Percentiles rank a stretch among this genome's conserved stretches.
Evolutionary conservation across 2,329 filamentous ascomycete species (phyloP).

Genomic region (Aspergillus carbonarius): DNA sequence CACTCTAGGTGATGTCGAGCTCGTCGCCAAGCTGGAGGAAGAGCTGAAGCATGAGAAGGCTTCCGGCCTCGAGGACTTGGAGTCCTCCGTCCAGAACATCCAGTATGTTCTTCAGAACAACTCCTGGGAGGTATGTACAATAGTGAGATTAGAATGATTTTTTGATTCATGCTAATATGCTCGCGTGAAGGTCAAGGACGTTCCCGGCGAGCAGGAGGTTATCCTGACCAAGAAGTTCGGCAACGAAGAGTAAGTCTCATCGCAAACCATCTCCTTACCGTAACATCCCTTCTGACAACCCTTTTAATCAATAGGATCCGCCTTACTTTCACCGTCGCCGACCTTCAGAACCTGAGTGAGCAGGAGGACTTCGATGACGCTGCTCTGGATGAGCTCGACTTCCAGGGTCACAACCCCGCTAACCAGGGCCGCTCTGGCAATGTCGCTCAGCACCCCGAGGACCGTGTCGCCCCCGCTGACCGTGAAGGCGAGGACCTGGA

Average conservation of each 20-base stretch:
- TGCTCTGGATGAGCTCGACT: slow-evolving; percentile 59
- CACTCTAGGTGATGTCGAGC: slow-evolving; percentile 66
- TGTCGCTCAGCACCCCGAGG: slow-evolving; percentile 53
- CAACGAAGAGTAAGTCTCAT: slow-evolving; percentile 73
- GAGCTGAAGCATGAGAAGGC: slow-evolving; percentile 83
- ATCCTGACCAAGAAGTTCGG: slow-evolving; percentile 77
- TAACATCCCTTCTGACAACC: not conserved
- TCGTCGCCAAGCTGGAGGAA: slow-evolving; percentile 79
- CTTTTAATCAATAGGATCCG: slow-evolving; percentile 59
- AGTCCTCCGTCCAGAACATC: slow-evolving; percentile 81
- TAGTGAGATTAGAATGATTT: not conserved
- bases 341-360: slow-evolving; percentile 68
- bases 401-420: slow-evolving; percentile 55
- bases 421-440: slow-evolving; percentile 55
- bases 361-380: slow-evolving; percentile 56
- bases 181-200: slow-evolving; percentile 62
- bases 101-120: slow-evolving; percentile 86
- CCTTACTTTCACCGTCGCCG: slow-evolving; percentile 79
- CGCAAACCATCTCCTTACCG: not conserved
- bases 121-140: slow-evolving; percentile 66
- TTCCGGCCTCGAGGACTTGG: slow-evolving; percentile 70
- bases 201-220: slow-evolving; percentile 82
- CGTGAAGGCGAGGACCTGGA: slow-evolving; percentile 58
- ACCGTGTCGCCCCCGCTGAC: slow-evolving; percentile 57
- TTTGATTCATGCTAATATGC: not conserved